Percentiles rank a stretch among this genome's conserved stretches.
phyloP scores from a whole-genome alignment of 202 grass and related monocot genomes.

The Hordeum pubiflorum region DNA sequence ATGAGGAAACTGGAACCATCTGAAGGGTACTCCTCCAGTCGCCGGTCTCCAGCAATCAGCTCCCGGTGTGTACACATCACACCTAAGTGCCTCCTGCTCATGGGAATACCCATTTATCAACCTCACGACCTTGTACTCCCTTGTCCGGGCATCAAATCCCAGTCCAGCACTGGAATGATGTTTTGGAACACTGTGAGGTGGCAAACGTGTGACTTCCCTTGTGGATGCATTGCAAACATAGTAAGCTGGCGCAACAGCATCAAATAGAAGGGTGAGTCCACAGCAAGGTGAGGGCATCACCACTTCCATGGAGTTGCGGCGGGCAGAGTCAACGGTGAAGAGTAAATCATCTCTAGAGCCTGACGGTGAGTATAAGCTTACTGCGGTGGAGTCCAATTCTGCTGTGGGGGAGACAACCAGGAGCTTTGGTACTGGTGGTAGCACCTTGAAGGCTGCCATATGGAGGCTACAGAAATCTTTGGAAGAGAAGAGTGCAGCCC shows the following conservation, averaged over 20 bases:
- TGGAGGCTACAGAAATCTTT: background rate
- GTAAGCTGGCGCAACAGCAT: background rate
- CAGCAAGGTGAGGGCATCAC: background rate
- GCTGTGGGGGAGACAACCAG: background rate
- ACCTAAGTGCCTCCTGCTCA: background rate
- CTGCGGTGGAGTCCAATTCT: background rate
- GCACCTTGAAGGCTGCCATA: background rate
- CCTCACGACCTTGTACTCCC: constrained; percentile 25
- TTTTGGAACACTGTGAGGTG: background rate
- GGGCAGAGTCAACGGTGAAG: background rate
- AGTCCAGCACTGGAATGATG: background rate
- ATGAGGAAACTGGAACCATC: background rate
- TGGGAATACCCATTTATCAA: background rate
- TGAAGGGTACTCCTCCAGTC: background rate
- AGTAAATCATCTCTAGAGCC: background rate
- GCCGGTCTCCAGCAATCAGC: background rate
- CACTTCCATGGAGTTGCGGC: background rate
- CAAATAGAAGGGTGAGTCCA: constrained; percentile 9
- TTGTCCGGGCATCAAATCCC: background rate
- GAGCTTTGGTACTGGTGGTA: background rate
- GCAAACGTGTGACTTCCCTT: background rate
- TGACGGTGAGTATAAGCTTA: background rate
- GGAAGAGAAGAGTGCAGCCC: background rate
- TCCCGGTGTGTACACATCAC: background rate
- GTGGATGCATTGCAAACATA: constrained; percentile 13